phyloP scores from a whole-genome alignment of 495 filamentous ascomycete species.

The Neurospora sp. region DNA sequence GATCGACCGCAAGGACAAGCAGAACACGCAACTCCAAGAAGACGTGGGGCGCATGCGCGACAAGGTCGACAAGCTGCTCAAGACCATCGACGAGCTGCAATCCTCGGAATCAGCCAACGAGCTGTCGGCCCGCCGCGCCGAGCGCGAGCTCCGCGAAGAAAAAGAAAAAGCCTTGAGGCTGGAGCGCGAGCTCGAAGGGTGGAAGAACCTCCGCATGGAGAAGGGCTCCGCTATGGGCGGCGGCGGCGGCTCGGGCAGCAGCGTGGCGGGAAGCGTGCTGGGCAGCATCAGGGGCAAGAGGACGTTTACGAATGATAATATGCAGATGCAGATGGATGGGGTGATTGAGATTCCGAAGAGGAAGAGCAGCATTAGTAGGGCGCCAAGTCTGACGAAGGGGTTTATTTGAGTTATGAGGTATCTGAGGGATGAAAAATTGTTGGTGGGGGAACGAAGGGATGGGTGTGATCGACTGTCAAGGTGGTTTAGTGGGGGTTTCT shows the following conservation, averaged over 20 bases:
- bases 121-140: constrained; percentile 68
- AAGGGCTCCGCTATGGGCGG: constrained; percentile 27
- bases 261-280: constrained; percentile 14
- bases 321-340: constrained; percentile 12
- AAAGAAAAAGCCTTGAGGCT: constrained; percentile 70
- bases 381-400: constrained; percentile 44
- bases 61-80: constrained; percentile 77
- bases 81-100: constrained; percentile 89
- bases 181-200: constrained; percentile 80
- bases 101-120: constrained; percentile 70
- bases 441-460: not conserved
- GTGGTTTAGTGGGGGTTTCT: not conserved
- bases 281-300: constrained; percentile 28
- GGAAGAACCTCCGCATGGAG: constrained; percentile 67
- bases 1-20: constrained; percentile 85
- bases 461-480: not conserved
- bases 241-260: constrained; percentile 18
- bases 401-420: constrained; percentile 31
- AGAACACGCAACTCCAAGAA: constrained; percentile 64
- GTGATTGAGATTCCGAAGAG: constrained; percentile 41
- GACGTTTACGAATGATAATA: constrained; percentile 23
- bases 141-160: constrained; percentile 85
- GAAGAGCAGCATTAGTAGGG: constrained; percentile 45
- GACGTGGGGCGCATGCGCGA: constrained; percentile 77
- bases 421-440: not conserved